Percentiles rank a stretch among this genome's conserved stretches.
Conservation (phyloP, 1,284 basidiomycete species). For the Apiotrichum mycotoxinovorans region DNA sequence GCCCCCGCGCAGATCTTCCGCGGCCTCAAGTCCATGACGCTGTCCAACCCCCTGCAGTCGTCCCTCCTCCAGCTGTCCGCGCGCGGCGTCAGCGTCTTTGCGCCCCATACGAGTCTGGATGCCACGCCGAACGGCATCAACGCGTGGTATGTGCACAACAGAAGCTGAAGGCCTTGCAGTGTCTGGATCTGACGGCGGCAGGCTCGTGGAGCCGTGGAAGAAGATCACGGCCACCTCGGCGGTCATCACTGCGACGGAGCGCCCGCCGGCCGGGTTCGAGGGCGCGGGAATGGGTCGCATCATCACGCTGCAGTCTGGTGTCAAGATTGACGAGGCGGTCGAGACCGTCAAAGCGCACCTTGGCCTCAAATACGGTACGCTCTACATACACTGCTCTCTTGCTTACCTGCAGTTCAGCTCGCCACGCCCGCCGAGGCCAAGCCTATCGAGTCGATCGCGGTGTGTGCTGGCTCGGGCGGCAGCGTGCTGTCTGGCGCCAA, state of each 20-base stretch:
- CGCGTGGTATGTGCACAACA: constrained; percentile 61
- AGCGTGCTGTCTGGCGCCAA: constrained; percentile 65
- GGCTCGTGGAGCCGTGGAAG: constrained; percentile 44
- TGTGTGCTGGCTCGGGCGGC: constrained; percentile 71
- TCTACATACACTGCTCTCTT: background rate
- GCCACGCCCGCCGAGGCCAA: constrained; percentile 54
- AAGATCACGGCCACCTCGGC: constrained; percentile 19
- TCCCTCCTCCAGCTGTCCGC: constrained; percentile 75
- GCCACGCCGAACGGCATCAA: constrained; percentile 77
- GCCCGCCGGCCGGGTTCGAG: constrained; percentile 40
- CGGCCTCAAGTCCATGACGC: constrained; percentile 71
- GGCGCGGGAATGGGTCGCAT: constrained; percentile 65
- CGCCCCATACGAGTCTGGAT: constrained; percentile 84
- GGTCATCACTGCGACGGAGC: constrained; percentile 23
- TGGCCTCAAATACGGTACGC: constrained; percentile 61
- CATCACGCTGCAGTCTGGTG: constrained; percentile 55
- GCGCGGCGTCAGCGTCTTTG: constrained; percentile 78
- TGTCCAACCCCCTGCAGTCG: constrained; percentile 71
- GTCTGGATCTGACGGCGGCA: constrained; percentile 15
- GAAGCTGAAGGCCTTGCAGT: too few relatives aligned
- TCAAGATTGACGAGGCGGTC: constrained; percentile 58
- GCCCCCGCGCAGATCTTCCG: constrained; percentile 61
- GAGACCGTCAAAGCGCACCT: constrained; percentile 67
- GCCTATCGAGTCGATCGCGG: constrained; percentile 57
- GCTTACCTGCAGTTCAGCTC: constrained; percentile 68